These are phyloP conservation scores for Mycena vitilis DNA, from an alignment of 768 basidiomycete genomes.

Conservation along the genomic window DNA sequence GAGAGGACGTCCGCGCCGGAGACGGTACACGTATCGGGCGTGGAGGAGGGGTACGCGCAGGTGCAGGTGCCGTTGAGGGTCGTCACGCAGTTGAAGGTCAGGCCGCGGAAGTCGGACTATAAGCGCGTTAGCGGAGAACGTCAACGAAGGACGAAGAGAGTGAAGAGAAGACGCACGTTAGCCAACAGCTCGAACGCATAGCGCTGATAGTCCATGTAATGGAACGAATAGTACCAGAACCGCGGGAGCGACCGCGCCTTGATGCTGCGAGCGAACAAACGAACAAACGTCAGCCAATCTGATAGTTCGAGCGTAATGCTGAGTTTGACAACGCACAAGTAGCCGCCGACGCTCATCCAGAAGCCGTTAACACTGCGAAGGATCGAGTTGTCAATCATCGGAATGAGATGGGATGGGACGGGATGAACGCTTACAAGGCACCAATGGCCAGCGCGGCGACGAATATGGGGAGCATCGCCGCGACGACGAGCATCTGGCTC, in stretches of 20 bases:
- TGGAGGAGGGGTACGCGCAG: constrained; percentile 64
- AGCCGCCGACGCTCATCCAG: constrained; percentile 69
- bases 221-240: constrained; percentile 70
- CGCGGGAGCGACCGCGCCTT: constrained; percentile 63
- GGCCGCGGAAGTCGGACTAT: constrained; percentile 61
- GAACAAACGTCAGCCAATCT: neutral
- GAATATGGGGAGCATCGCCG: constrained; percentile 65
- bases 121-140: constrained; percentile 8
- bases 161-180: constrained; percentile 42
- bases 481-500: constrained; percentile 61
- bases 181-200: constrained; percentile 54
- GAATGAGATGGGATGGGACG: too few relatives aligned
- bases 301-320: too few relatives aligned
- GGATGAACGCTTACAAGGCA: constrained; percentile 48
- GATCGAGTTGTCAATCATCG: neutral
- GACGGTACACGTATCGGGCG: constrained; percentile 56
- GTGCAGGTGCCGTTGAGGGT: constrained; percentile 49
- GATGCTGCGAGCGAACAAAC: constrained; percentile 49
- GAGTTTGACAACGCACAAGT: constrained; percentile 47
- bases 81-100: constrained; percentile 56
- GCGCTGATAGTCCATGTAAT: constrained; percentile 67
- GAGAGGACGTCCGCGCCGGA: constrained; percentile 62
- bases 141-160: neutral
- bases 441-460: constrained; percentile 69
- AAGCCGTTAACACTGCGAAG: constrained; percentile 58